These are phyloP conservation scores for Hymenoscyphus infarciens DNA, from an alignment of 2,329 filamentous ascomycete genomes.

Conservation along the genomic window DNA sequence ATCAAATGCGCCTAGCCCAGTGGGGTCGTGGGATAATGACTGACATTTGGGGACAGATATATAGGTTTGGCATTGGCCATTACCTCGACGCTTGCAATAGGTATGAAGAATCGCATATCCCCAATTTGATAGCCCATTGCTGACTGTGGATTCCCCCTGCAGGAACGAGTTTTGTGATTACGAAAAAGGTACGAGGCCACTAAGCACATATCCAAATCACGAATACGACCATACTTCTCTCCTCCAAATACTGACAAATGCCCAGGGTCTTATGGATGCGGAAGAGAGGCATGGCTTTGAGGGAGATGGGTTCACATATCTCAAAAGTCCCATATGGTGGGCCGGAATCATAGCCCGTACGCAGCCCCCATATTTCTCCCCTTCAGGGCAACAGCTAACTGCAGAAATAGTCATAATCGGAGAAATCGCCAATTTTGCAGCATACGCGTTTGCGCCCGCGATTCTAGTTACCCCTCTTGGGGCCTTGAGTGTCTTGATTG, in stretches of 20 bases:
- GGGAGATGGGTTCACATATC: conserved; percentile 90
- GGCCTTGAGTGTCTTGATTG: conserved; percentile 90
- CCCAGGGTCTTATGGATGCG: conserved; percentile 81
- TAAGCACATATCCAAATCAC: neutral
- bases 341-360: conserved; percentile 84
- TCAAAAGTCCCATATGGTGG: conserved; percentile 97
- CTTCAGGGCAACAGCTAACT: conserved; percentile 27
- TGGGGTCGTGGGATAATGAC: conserved; percentile 12
- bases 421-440: conserved; percentile 95
- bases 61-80: conserved; percentile 74
- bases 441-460: conserved; percentile 97
- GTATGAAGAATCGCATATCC: conserved; percentile 43
- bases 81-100: conserved; percentile 71
- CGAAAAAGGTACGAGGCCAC: conserved; percentile 74
- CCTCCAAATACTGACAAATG: conserved; percentile 21
- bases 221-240: neutral
- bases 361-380: conserved; percentile 34
- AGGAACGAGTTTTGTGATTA: conserved; percentile 98
- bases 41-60: conserved; percentile 52
- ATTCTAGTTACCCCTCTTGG: conserved; percentile 95
- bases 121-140: neutral
- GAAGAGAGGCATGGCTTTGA: conserved; percentile 92
- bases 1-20: neutral
- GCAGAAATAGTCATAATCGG: conserved; percentile 71
- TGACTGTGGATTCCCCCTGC: conserved; percentile 12